These are phyloP conservation scores for Penicillium janthinellum DNA, from an alignment of 2,329 filamentous ascomycete genomes.

Conservation along the genomic window DNA sequence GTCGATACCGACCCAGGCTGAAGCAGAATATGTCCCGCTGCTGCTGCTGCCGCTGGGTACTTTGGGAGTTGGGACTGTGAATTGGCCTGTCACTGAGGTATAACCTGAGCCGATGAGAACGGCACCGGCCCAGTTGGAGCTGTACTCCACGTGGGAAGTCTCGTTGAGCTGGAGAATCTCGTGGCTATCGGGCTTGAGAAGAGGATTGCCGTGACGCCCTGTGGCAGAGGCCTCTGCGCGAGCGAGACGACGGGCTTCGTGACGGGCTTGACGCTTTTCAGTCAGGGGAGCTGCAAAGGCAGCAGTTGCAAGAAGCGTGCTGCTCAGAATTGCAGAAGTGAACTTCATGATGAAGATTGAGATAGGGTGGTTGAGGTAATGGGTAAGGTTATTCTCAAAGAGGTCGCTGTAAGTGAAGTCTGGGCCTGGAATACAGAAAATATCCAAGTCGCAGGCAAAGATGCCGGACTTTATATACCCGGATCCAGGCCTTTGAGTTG, in stretches of 20 bases:
- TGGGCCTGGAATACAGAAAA: constrained; percentile 56
- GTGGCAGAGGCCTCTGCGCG: constrained; percentile 31
- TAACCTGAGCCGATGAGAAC: constrained; percentile 55
- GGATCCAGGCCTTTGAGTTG: not conserved
- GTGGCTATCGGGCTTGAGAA: constrained; percentile 29
- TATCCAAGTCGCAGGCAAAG: constrained; percentile 29
- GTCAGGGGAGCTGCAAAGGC: constrained; percentile 53
- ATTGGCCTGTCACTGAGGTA: constrained; percentile 54
- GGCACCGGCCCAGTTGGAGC: constrained; percentile 60
- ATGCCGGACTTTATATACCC: constrained; percentile 5
- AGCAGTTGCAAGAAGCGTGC: constrained; percentile 46
- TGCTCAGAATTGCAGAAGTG: constrained; percentile 38
- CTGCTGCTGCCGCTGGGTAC: constrained; percentile 38
- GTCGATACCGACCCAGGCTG: constrained; percentile 62
- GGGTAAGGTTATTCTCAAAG: constrained; percentile 33
- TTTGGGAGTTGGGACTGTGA: constrained; percentile 53
- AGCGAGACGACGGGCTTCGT: not conserved
- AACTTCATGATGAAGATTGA: constrained; percentile 53
- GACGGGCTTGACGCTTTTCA: constrained; percentile 41
- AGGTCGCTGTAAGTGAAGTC: constrained; percentile 58
- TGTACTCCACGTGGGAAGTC: constrained; percentile 50
- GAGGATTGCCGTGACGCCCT: constrained; percentile 42
- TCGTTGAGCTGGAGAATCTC: constrained; percentile 33
- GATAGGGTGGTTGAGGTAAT: constrained; percentile 41
- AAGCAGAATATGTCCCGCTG: constrained; percentile 45